Percentiles rank a stretch among this genome's conserved stretches.
phyloP scores from a whole-genome alignment of 2,329 filamentous ascomycete species.

The Zarea fungicola region DNA sequence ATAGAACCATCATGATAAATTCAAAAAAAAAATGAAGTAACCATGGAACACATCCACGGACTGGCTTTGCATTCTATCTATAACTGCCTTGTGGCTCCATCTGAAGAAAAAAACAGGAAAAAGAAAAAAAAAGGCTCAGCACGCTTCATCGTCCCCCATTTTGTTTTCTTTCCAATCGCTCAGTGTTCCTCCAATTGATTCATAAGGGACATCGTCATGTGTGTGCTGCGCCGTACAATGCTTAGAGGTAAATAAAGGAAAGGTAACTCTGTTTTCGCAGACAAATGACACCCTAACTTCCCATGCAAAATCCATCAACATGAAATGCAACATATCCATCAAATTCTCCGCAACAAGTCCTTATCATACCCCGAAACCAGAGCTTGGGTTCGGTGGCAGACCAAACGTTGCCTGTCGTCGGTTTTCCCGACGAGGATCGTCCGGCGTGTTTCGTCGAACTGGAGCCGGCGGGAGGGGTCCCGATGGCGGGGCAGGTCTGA shows the following conservation, averaged over 20 bases:
- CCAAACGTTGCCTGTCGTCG: conserved; percentile 51
- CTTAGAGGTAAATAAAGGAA: conserved; percentile 4
- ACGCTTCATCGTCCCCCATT: not conserved
- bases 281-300: not conserved
- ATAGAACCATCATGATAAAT: not conserved
- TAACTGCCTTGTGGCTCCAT: conserved; percentile 9
- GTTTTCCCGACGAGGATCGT: conserved; percentile 47
- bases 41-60: not conserved
- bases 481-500: conserved; percentile 53
- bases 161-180: not conserved
- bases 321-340: not conserved
- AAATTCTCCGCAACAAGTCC: not conserved
- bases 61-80: conserved; percentile 11
- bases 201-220: conserved; percentile 10
- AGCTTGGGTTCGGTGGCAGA: conserved; percentile 35
- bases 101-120: not conserved
- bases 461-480: conserved; percentile 57
- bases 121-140: not conserved
- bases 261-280: conserved; percentile 6
- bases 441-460: conserved; percentile 50
- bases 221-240: conserved; percentile 14
- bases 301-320: conserved; percentile 1
- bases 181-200: not conserved
- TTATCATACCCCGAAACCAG: conserved; percentile 26
- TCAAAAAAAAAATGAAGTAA: not conserved